Percentiles rank a stretch among this genome's conserved stretches.
These are phyloP conservation scores for Populus davidiana DNA, from an alignment of 345 rosid species.

Conservation along the genomic window DNA sequence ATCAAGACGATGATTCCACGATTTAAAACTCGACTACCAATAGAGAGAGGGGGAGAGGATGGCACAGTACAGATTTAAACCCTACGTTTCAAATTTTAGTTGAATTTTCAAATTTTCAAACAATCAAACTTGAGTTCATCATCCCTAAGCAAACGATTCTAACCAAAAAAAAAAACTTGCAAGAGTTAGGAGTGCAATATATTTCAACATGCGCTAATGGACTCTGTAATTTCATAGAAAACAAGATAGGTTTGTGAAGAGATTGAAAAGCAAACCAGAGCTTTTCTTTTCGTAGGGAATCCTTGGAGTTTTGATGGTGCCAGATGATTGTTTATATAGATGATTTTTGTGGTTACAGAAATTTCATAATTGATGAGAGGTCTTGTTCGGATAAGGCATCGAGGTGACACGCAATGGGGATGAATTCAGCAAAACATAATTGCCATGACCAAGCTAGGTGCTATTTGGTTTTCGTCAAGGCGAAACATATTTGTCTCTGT, in stretches of 20 bases:
- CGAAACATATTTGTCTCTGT: not conserved
- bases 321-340: no score
- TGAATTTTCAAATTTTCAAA: not conserved
- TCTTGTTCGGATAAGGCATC: no score
- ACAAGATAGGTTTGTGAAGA: not conserved
- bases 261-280: no score
- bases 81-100: not conserved
- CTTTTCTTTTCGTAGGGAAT: not conserved
- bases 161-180: not conserved
- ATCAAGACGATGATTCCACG: no score
- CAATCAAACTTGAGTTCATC: not conserved
- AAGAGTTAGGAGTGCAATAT: not conserved
- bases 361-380: no score
- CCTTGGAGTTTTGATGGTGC: not conserved
- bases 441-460: not conserved
- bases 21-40: not conserved
- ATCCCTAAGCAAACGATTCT: not conserved
- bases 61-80: not conserved
- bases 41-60: not conserved
- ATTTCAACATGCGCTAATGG: not conserved
- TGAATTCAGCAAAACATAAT: not conserved
- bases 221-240: not conserved
- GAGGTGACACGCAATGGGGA: no score
- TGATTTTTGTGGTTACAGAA: not conserved
- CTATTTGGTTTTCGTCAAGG: no score